A percentile compares a stretch with the other conserved stretches of the same genome.
Evolutionary conservation across 2,329 filamentous ascomycete genomes (phyloP).

Genomic region (Fusarium sp.): DNA sequence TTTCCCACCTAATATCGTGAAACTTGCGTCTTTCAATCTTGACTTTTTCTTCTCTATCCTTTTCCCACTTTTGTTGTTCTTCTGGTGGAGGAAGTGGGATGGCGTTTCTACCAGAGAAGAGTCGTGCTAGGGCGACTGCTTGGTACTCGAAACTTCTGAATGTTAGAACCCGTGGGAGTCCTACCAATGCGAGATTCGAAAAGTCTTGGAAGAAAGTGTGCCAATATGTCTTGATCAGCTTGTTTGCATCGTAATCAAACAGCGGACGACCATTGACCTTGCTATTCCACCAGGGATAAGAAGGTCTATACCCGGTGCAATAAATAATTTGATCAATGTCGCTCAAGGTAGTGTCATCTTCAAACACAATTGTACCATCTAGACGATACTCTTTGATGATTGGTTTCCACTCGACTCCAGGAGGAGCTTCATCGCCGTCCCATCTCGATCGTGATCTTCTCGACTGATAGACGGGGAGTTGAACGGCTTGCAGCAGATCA

Average conservation of each 20-base stretch:
- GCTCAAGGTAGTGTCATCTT: constrained; percentile 51
- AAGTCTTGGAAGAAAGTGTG: constrained; percentile 66
- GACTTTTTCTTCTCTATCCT: constrained; percentile 49
- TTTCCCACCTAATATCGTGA: constrained; percentile 66
- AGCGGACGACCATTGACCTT: constrained; percentile 58
- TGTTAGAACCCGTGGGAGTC: constrained; percentile 63
- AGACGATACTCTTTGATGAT: constrained; percentile 59
- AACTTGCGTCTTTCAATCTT: constrained; percentile 56
- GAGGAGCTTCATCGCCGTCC: constrained; percentile 61
- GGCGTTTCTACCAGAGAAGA: constrained; percentile 58
- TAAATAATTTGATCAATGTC: constrained; percentile 57
- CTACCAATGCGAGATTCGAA: constrained; percentile 63
- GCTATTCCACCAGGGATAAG: constrained; percentile 63
- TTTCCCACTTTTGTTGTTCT: constrained; percentile 62
- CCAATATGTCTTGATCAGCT: constrained; percentile 60
- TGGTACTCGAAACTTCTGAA: constrained; percentile 70
- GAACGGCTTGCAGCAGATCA: constrained; percentile 53
- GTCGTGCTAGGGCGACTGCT: constrained; percentile 63
- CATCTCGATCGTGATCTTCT: constrained; percentile 61
- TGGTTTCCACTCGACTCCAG: constrained; percentile 66
- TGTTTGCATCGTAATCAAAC: constrained; percentile 62
- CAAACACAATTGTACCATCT: constrained; percentile 59
- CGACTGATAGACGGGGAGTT: constrained; percentile 64
- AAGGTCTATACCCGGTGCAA: constrained; percentile 58
- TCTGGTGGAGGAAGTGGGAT: constrained; percentile 52